Conservation (phyloP, 805 yeast genomes). For the Sugiyamaella smithiae region DNA sequence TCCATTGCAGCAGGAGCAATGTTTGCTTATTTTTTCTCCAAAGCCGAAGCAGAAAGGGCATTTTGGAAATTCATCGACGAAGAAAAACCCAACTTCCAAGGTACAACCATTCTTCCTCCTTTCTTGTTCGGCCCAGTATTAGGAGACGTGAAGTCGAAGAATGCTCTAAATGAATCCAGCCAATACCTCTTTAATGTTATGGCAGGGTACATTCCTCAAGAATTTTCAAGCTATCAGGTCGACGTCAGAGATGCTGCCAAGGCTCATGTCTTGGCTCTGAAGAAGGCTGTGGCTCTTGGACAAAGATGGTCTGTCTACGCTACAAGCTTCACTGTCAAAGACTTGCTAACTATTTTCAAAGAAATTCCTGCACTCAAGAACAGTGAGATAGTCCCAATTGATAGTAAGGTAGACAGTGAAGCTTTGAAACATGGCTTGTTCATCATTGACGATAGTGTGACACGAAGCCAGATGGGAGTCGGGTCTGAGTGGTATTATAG, state of each 20-base stretch:
- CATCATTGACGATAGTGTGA: not conserved
- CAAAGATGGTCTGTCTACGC: slow-evolving; percentile 12
- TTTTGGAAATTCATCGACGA: slow-evolving; percentile 52
- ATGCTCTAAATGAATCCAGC: slow-evolving; percentile 12
- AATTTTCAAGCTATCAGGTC: slow-evolving; percentile 30
- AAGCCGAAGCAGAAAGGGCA: slow-evolving; percentile 54
- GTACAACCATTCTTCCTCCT: slow-evolving; percentile 34
- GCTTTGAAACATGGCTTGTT: not conserved
- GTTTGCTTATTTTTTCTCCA: slow-evolving; percentile 39
- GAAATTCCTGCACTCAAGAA: not conserved
- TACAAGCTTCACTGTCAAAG: not conserved
- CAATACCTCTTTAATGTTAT: slow-evolving; percentile 2
- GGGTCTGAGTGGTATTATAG: not conserved
- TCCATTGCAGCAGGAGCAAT: slow-evolving; percentile 14
- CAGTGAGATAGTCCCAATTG: not conserved
- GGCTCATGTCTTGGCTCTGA: slow-evolving; percentile 53
- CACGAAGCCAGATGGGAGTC: not conserved
- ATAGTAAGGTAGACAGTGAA: not conserved
- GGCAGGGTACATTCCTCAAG: not conserved
- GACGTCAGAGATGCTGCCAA: slow-evolving; percentile 65
- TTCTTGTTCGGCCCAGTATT: slow-evolving; percentile 35
- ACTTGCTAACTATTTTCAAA: not conserved
- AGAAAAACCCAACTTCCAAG: slow-evolving; percentile 25
- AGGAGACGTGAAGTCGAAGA: slow-evolving; percentile 29
- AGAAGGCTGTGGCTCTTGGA: slow-evolving; percentile 29